A percentile compares a stretch with the other conserved stretches of the same genome.
phyloP scores from a whole-genome alignment of 208 protist genomes.

The Leishmania gerbilli region DNA sequence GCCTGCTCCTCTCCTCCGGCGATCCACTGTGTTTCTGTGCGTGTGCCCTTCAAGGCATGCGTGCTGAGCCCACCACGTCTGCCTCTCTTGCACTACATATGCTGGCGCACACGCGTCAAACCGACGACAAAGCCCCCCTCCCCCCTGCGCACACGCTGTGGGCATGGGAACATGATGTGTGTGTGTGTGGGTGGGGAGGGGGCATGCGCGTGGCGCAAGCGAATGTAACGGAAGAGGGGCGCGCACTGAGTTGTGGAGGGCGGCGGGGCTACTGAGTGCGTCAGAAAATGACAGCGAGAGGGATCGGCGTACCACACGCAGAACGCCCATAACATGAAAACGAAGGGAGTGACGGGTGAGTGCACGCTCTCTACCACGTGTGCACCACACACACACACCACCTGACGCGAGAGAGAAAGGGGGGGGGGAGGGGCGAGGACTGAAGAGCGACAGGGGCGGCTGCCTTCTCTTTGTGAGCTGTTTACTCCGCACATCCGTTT shows the following conservation, averaged over 20 bases:
- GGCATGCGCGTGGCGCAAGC: neutral
- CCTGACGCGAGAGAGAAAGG: neutral
- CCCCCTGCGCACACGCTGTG: neutral
- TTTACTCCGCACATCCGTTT: neutral
- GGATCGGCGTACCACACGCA: neutral
- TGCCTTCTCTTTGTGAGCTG: neutral
- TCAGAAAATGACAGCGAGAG: constrained; percentile 17
- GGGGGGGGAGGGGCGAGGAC: neutral
- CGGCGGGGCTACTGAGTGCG: neutral
- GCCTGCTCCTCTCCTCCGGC: neutral
- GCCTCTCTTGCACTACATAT: neutral
- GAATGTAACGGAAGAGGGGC: neutral
- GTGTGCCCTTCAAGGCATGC: neutral
- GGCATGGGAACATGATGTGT: neutral
- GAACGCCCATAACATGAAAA: neutral
- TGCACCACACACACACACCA: neutral
- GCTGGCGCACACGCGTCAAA: neutral
- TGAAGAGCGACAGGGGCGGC: neutral
- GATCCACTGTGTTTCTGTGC: neutral
- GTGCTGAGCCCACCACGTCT: neutral
- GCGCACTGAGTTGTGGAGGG: neutral
- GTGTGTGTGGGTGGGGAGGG: neutral
- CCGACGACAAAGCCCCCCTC: neutral
- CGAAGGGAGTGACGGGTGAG: neutral
- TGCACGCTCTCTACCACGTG: neutral